Evolutionary conservation across 2,329 filamentous ascomycete genomes (phyloP).

Genomic region (Rugonectria rugulosa): DNA sequence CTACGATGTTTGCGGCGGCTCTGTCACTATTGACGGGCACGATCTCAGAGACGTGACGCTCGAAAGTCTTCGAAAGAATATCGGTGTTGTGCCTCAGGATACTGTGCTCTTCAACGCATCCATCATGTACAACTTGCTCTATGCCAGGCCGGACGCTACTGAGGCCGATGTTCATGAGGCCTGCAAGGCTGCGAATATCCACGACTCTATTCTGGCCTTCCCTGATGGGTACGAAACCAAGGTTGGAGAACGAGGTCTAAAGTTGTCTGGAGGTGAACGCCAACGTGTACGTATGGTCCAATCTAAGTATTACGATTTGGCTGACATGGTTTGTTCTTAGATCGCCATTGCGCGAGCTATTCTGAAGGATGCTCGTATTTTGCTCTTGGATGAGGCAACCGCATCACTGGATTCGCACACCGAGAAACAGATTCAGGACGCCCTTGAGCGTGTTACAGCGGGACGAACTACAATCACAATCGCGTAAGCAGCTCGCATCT

Average conservation of each 20-base stretch:
- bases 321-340: slow-evolving; percentile 30
- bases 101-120: slow-evolving; percentile 60
- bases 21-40: slow-evolving; percentile 55
- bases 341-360: slow-evolving; percentile 70
- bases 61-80: slow-evolving; percentile 48
- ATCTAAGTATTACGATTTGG: neutral
- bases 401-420: slow-evolving; percentile 72
- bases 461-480: slow-evolving; percentile 62
- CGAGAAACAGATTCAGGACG: slow-evolving; percentile 64
- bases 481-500: slow-evolving; percentile 45
- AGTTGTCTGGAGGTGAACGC: slow-evolving; percentile 66
- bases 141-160: slow-evolving; percentile 57
- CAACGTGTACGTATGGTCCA: slow-evolving; percentile 54
- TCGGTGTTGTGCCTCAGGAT: slow-evolving; percentile 55
- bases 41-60: slow-evolving; percentile 53
- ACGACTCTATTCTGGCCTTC: slow-evolving; percentile 61
- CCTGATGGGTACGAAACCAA: slow-evolving; percentile 61
- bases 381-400: slow-evolving; percentile 77
- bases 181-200: slow-evolving; percentile 61
- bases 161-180: slow-evolving; percentile 59
- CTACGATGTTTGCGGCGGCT: slow-evolving; percentile 56
- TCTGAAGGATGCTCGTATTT: slow-evolving; percentile 72
- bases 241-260: slow-evolving; percentile 61
- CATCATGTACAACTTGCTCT: slow-evolving; percentile 63
- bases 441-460: slow-evolving; percentile 55